Conservation (phyloP, 2,329 filamentous ascomycete genomes). For the Fusarium solani-melongenae region DNA sequence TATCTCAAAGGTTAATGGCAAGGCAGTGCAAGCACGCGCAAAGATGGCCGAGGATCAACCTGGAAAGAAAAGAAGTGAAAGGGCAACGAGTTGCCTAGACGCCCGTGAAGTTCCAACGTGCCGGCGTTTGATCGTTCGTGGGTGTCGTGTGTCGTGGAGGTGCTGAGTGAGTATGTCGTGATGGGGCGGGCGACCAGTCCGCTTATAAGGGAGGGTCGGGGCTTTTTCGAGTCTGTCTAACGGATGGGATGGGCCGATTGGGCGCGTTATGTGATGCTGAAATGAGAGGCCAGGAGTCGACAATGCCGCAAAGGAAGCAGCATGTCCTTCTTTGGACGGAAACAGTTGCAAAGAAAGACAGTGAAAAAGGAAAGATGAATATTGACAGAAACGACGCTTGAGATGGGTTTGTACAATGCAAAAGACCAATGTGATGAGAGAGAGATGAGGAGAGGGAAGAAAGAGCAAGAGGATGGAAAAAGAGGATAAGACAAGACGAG, state of each 20-base stretch:
- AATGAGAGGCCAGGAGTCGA: constrained; percentile 40
- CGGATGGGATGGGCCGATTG: constrained; percentile 10
- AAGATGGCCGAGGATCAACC: constrained; percentile 69
- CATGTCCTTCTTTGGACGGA: constrained; percentile 37
- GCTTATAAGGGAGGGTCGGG: constrained; percentile 24
- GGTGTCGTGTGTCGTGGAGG: constrained; percentile 18
- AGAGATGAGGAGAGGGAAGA: constrained; percentile 7
- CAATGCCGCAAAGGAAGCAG: constrained; percentile 42
- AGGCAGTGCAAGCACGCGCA: constrained; percentile 44
- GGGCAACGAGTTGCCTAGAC: constrained; percentile 38
- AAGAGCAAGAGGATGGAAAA: constrained; percentile 22
- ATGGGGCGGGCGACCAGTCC: constrained; percentile 1
- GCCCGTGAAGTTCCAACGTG: constrained; percentile 41
- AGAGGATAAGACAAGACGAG: constrained; percentile 29
- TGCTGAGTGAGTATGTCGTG: constrained; percentile 4
- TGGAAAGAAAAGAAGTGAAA: constrained; percentile 49
- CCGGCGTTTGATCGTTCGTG: constrained; percentile 34
- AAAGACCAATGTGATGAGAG: constrained; percentile 31
- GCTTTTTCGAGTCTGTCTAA: neutral
- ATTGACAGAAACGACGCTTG: constrained; percentile 32
- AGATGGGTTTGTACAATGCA: constrained; percentile 20
- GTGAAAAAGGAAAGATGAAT: neutral
- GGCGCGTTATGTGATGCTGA: constrained; percentile 38
- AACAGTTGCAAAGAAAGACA: constrained; percentile 20
- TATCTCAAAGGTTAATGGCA: constrained; percentile 36